Evolutionary conservation across 1,139 yeast species (phyloP).

Genomic region (Protomyces lactucae-debilis): DNA sequence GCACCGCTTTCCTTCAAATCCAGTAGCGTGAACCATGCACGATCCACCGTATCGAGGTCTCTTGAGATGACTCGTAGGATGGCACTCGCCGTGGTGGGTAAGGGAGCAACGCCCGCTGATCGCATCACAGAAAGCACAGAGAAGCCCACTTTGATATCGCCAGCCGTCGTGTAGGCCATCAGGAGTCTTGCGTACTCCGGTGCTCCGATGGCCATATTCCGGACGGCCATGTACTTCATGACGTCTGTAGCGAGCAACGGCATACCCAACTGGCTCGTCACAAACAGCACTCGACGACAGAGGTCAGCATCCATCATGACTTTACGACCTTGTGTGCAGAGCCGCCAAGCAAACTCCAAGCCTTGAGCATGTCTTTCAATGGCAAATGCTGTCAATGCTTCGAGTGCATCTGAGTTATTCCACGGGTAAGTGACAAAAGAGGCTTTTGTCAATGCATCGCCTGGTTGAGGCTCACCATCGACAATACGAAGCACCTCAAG

Average conservation of each 20-base stretch:
- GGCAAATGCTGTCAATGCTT: constrained; percentile 6
- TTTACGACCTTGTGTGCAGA: not conserved
- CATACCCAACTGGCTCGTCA: constrained; percentile 6
- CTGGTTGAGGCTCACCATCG: not conserved
- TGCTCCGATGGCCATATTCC: not conserved
- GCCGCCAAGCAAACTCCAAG: constrained; percentile 6
- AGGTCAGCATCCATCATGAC: not conserved
- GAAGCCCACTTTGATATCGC: constrained; percentile 25
- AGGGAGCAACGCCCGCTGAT: constrained; percentile 3
- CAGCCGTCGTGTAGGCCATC: constrained; percentile 19
- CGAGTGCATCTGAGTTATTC: not conserved
- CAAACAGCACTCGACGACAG: constrained; percentile 9
- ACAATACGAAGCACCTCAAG: constrained; percentile 2
- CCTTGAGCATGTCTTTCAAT: constrained; percentile 3
- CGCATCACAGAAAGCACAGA: constrained; percentile 16
- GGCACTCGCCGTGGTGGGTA: constrained; percentile 11
- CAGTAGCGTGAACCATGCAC: constrained; percentile 25
- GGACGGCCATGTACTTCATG: constrained; percentile 1
- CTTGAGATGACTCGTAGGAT: constrained; percentile 11
- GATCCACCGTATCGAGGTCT: constrained; percentile 19
- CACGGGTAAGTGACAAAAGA: not conserved
- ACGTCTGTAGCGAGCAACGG: constrained; percentile 25
- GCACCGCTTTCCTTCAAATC: constrained; percentile 7
- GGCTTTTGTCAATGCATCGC: not conserved
- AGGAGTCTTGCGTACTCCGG: constrained; percentile 12